Evolutionary conservation across 1,284 basidiomycete species (phyloP), one percentile per base, ranked within the genome.

Genomic region (Wolfiporia cocos): DNA sequence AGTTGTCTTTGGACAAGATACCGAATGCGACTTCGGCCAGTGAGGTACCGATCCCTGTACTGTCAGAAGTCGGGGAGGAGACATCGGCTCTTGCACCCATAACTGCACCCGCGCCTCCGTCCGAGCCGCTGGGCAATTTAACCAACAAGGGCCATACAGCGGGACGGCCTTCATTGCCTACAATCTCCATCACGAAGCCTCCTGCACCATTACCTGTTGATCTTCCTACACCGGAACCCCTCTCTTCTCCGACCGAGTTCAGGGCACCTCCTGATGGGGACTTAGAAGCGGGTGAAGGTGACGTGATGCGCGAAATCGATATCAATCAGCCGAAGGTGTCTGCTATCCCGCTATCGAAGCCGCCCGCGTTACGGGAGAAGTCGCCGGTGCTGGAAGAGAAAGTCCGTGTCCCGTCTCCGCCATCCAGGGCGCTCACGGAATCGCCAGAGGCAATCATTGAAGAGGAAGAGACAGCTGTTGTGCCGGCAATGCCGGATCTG

Each of bases 101-200:
- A n/a, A n/a, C n/a, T n/a, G n/a, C n/a, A n/a, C n/a, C n/a, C n/a
- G n/a, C 51, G 9, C 41, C 49, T 7, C 26, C 50, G 1, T 42
- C 52, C n/a, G 53, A 51, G 12, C 54, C 56, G 22, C 44, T 55
- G 40, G 49, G 50, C 43, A 52, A 54, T 28, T 51, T 51, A 26
- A 55, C 50, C 14, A 53, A 54, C 38, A 47, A 48, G 37, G 37
- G 41, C 41, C 46, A 28, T 42, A 18, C 43, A 49, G 34, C 43
- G 41, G 30, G 42, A 41, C 52, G 46, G 42, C 50, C 49, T 43
- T 43, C 53, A 35, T 17, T 76, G 41, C 80, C 81, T 19, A 71
- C 66, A 9, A 78, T 83, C 46, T 75, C 78, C 20, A 63, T 84
- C 47, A 80, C 81, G 23, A 85, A 78, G 62, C 70, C 78, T n/a